Percentiles rank a stretch among this genome's conserved stretches.
Evolutionary conservation across 2,329 filamentous ascomycete genomes (phyloP).

Genomic region (Fusarium buharicum): DNA sequence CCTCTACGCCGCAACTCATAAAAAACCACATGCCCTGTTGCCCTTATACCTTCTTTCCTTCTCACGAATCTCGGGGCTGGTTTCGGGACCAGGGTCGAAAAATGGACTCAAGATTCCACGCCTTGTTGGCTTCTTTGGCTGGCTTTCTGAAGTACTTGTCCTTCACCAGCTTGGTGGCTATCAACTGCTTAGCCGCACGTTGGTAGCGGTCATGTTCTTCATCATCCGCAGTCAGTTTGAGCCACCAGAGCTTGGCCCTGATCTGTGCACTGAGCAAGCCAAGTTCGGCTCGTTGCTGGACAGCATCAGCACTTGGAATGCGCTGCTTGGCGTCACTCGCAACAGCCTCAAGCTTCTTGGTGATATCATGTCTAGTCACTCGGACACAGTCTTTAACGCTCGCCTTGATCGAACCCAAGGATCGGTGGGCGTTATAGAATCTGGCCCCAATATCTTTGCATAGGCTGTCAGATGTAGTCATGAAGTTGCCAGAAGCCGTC

Average conservation of each 20-base stretch:
- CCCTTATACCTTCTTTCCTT: slow-evolving; percentile 20
- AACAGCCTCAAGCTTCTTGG: slow-evolving; percentile 29
- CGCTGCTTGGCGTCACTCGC: slow-evolving; percentile 35
- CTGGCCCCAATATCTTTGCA: slow-evolving; percentile 38
- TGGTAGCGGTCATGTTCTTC: slow-evolving; percentile 60
- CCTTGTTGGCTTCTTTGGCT: slow-evolving; percentile 37
- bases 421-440: slow-evolving; percentile 38
- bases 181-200: slow-evolving; percentile 58
- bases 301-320: slow-evolving; percentile 39
- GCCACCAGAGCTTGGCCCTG: slow-evolving; percentile 66
- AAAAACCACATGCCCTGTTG: slow-evolving; percentile 18
- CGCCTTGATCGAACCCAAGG: slow-evolving; percentile 36
- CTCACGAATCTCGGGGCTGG: slow-evolving; percentile 24
- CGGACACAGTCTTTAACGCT: slow-evolving; percentile 33
- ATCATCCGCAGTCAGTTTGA: slow-evolving; percentile 62
- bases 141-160: slow-evolving; percentile 46
- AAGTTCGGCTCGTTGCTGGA: slow-evolving; percentile 56
- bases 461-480: slow-evolving; percentile 46
- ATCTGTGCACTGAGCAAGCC: slow-evolving; percentile 65
- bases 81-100: slow-evolving; percentile 39
- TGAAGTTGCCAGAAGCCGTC: slow-evolving; percentile 47
- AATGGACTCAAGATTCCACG: slow-evolving; percentile 19
- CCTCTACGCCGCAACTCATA: slow-evolving; percentile 31
- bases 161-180: slow-evolving; percentile 52
- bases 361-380: slow-evolving; percentile 31